Evolutionary conservation across 176 grass and related monocot species (phyloP), one percentile per base, ranked within the genome.

Genomic region (Chrysopogon serrulatus): DNA sequence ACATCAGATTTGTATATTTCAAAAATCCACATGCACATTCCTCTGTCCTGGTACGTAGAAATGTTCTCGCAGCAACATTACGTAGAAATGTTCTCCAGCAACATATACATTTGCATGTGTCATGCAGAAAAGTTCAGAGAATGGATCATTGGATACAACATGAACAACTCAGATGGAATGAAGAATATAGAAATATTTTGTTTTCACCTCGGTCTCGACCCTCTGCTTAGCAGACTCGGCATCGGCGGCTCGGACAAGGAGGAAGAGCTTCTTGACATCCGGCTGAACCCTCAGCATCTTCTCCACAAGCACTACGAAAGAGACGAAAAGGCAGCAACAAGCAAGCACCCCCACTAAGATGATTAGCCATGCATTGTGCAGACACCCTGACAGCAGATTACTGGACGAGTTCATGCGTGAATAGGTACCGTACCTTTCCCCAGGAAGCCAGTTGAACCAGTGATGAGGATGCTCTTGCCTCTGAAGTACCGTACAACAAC

Each of bases 401-500:
- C 67, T 21, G 6, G 34, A 40, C 21, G 19, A 48, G 15, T 17
- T 59, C 24, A 34, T 48, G 3, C 37, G 13, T 34, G 10, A 5
- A 45, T 7, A 84, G 26, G 56, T 27, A 27, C 56, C n/a, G n/a
- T 51, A 86, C 84, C 84, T 80, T 86, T 86, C 34, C 84, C 84
- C 2, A 86, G 84, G 56, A 80, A 86, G 4, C 84, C 84, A 14
- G 84, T 80, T 73, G 84, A 79, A 17, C 84, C 84, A 0, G 84
- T 80, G 51, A 86, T 86, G 12, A 86, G 76, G 42, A 86, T 86
- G 41, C 18, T 86, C 68, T 79, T 73, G 56, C 68, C 84, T 26
- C 56, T 51, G 68, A 86, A 86, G 67, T 64, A 73, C 11, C 16
- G 56, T 17, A 53, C 68, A n/a, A 86, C 42, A 0, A 8, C 21